These are phyloP conservation scores for Meira nashicola DNA, from an alignment of 1,284 basidiomycete genomes.

Conservation along the genomic window DNA sequence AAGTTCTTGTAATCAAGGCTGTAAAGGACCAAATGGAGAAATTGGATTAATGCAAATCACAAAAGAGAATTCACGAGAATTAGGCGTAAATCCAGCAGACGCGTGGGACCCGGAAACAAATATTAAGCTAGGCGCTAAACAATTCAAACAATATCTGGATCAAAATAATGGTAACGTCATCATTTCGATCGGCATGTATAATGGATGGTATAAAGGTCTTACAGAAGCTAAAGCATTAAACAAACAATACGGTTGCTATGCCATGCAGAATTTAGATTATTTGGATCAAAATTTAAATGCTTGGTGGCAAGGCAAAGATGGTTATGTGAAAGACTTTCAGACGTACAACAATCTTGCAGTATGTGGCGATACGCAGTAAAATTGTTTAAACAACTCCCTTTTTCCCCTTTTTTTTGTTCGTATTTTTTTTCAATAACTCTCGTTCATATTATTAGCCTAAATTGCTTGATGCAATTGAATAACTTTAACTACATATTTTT, in stretches of 20 bases:
- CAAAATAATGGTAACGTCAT: slow-evolving; percentile 24
- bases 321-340: background rate
- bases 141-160: slow-evolving; percentile 26
- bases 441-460: background rate
- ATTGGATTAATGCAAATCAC: slow-evolving; percentile 43
- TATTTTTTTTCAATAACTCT: background rate
- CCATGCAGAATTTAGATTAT: slow-evolving; percentile 40
- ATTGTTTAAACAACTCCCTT: background rate
- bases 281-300: slow-evolving; percentile 34
- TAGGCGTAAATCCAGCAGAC: slow-evolving; percentile 17
- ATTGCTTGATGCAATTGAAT: background rate
- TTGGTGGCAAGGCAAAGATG: slow-evolving; percentile 31
- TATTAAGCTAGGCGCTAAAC: slow-evolving; percentile 29
- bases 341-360: background rate
- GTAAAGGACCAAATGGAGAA: slow-evolving; percentile 34
- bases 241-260: slow-evolving; percentile 23
- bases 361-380: background rate
- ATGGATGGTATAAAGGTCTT: slow-evolving; percentile 31
- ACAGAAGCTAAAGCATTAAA: slow-evolving; percentile 26
- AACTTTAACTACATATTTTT: too few species aligned
- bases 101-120: slow-evolving; percentile 35
- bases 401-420: background rate
- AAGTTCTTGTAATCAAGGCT: slow-evolving; percentile 28
- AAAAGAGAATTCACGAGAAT: slow-evolving; percentile 25
- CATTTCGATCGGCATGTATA: slow-evolving; percentile 33